Percentiles rank a stretch among this genome's conserved stretches.
Evolutionary conservation across 495 filamentous ascomycete genomes (phyloP).

Genomic region (Xylaria grammica): DNA sequence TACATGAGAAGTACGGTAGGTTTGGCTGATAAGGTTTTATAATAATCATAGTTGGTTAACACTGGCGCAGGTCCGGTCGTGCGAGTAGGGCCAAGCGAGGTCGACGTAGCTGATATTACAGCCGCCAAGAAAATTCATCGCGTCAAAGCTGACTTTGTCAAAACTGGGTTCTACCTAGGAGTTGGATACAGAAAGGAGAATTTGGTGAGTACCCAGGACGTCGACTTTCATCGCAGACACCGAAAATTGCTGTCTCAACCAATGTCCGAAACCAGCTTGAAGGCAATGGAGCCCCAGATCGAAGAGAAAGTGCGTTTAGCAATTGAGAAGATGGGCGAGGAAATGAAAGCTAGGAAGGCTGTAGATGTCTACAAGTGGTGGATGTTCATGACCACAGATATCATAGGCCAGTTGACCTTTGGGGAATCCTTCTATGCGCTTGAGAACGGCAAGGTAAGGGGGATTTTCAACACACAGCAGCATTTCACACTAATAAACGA

Average conservation of each 20-base stretch:
- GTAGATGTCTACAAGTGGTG: constrained; percentile 63
- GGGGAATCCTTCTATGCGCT: constrained; percentile 63
- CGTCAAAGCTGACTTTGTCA: constrained; percentile 36
- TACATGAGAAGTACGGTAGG: constrained; percentile 53
- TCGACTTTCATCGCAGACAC: constrained; percentile 29
- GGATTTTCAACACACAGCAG: background rate
- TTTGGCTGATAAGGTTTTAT: no score
- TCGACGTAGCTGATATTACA: constrained; percentile 46
- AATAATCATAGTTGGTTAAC: background rate
- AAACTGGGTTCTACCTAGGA: constrained; percentile 27
- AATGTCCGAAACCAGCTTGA: constrained; percentile 32
- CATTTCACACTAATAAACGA: background rate
- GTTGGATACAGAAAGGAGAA: constrained; percentile 19
- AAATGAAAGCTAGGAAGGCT: constrained; percentile 30
- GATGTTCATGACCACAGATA: constrained; percentile 61
- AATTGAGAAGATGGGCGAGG: constrained; percentile 32
- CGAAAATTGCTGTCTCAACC: constrained; percentile 30
- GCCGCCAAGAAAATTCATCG: constrained; percentile 49
- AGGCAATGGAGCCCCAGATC: constrained; percentile 21
- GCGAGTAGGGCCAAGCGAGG: constrained; percentile 42
- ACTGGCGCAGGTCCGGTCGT: constrained; percentile 45
- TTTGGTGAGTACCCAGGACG: constrained; percentile 28
- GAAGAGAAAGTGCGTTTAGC: constrained; percentile 32
- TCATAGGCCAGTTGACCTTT: constrained; percentile 62
- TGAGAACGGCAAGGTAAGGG: constrained; percentile 51